These are phyloP conservation scores for Thalassiosira ordinaria DNA, from an alignment of 352 stramenopile genomes.

Conservation along the genomic window DNA sequence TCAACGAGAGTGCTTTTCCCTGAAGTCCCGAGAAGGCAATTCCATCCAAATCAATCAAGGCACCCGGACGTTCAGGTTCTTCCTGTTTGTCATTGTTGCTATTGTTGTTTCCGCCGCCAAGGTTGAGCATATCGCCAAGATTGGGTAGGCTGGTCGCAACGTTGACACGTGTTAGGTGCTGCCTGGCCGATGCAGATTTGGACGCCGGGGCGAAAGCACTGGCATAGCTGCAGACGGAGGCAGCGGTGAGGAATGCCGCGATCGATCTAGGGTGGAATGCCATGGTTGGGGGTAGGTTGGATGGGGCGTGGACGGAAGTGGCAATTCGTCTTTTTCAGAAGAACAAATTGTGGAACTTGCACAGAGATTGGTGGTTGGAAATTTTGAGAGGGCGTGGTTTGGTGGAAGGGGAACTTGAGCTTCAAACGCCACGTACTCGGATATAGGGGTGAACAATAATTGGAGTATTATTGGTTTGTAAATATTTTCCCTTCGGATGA, in stretches of 20 bases:
- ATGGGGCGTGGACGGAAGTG: too few species aligned
- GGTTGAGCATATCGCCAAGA: constrained; percentile 13
- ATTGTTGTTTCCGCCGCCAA: constrained; percentile 7
- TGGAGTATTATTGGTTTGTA: too few species aligned
- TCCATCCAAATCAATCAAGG: constrained; percentile 62
- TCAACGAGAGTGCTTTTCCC: constrained; percentile 64
- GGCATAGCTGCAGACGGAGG: not conserved
- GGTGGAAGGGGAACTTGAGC: too few species aligned
- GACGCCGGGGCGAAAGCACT: constrained; percentile 28
- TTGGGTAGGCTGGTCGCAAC: constrained; percentile 40
- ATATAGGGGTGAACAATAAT: too few species aligned
- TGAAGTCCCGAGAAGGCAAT: constrained; percentile 65
- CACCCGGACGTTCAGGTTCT: constrained; percentile 18
- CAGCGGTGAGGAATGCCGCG: constrained; percentile 13
- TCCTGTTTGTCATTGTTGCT: constrained; percentile 7
- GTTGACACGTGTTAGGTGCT: constrained; percentile 31
- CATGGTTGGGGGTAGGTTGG: constrained; percentile 16
- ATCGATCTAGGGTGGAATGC: constrained; percentile 36
- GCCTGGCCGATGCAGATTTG: not conserved
- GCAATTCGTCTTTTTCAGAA: not conserved
- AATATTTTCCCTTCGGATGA: too few species aligned
- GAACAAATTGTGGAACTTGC: too few species aligned
- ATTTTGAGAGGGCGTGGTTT: too few species aligned
- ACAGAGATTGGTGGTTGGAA: too few species aligned
- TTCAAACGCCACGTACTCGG: too few species aligned